Evolutionary conservation across 306 rosid genomes (phyloP).

Genomic region (Mimosa pudica): DNA sequence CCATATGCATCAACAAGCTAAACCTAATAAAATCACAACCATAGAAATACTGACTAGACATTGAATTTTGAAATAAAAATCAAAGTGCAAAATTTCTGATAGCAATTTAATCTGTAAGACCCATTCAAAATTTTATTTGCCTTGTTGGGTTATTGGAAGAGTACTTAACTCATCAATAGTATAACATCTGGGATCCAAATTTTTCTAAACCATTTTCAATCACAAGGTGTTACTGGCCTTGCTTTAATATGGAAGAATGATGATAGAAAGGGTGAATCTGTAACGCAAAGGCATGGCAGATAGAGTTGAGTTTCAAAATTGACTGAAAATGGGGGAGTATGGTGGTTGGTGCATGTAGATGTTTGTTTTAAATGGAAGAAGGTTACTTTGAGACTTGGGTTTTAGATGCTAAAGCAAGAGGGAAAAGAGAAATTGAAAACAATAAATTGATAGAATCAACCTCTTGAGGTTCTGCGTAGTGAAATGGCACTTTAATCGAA

Average conservation of each 20-base stretch:
- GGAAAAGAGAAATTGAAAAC: not conserved
- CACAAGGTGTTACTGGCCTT: not conserved
- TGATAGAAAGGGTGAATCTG: not conserved
- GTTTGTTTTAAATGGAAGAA: not conserved
- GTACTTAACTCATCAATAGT: not conserved
- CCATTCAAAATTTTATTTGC: not conserved
- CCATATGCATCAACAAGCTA: not conserved
- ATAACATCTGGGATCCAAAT: not conserved
- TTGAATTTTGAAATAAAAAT: not conserved
- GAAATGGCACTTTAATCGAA: not conserved
- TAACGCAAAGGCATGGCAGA: not conserved
- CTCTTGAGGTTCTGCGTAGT: not conserved
- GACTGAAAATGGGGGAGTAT: not conserved
- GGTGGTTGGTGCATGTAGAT: not conserved
- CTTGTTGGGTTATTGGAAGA: not conserved
- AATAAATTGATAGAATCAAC: not conserved
- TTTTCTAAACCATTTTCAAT: not conserved
- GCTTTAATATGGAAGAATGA: not conserved
- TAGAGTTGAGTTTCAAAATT: not conserved
- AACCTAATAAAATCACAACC: not conserved
- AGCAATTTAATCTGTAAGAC: constrained; percentile 3
- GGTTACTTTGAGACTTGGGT: not conserved
- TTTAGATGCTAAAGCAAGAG: not conserved
- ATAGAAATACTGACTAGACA: not conserved
- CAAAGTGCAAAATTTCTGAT: not conserved